Evolutionary conservation across 73 alveolate genomes (phyloP), one percentile per base, ranked within the genome.

Genomic region (Chromera velia): DNA sequence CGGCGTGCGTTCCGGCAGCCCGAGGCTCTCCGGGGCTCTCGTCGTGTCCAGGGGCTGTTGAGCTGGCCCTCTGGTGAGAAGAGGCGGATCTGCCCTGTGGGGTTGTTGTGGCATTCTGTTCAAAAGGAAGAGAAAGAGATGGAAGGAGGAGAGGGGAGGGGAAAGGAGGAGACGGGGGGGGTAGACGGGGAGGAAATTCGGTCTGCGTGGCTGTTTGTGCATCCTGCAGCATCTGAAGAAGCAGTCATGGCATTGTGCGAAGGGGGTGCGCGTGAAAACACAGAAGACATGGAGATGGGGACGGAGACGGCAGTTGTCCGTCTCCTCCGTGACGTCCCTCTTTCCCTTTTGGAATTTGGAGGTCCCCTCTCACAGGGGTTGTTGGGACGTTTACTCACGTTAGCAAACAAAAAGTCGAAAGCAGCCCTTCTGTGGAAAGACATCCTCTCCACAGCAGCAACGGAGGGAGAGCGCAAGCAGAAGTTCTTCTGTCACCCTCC

Each of bases 201-300:
- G 71, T 68, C 40, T 28, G 13, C 68, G 26, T 78, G 85, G 85
- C 28, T 78, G 0, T 78, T 76, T 76, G 68, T 78, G 65, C 85
- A 78, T 46, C 85, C 85, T 1, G 71, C 85, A 24, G 85, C 85
- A 4, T 55, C 66, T 1, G 73, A 28, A 26, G 85, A 78, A 73
- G 85, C 67, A 29, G 17, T 31, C 17, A 19, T 19, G n/a, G 65
- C 65, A 10, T 46, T 46, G 65, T n/a, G n/a, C n/a, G n/a, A n/a
- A n/a, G n/a, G n/a, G n/a, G n/a, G n/a, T n/a, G n/a, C n/a, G n/a
- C n/a, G n/a, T n/a, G n/a, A n/a, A n/a, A n/a, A n/a, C n/a, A n/a
- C n/a, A n/a, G n/a, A n/a, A n/a, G n/a, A n/a, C n/a, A n/a, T n/a
- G n/a, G n/a, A n/a, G n/a, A n/a, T n/a, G n/a, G n/a, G n/a, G n/a